These are phyloP conservation scores for Maudiozyma saulgeensis DNA, from an alignment of 805 yeast genomes.

Conservation along the genomic window DNA sequence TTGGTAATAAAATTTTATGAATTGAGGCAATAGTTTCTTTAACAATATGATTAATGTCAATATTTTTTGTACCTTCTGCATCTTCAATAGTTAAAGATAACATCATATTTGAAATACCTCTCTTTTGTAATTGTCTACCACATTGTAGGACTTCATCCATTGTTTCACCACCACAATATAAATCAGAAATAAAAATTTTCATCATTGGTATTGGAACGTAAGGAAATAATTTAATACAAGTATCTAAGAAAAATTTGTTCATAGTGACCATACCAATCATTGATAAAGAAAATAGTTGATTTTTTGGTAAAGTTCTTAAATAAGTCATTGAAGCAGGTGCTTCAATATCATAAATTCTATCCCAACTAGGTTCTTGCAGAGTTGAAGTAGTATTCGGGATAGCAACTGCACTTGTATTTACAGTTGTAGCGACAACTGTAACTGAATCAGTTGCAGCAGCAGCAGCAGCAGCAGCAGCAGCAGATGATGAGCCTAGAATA, in stretches of 20 bases:
- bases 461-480: background rate
- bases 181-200: slow-evolving; percentile 63
- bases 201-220: slow-evolving; percentile 63
- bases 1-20: slow-evolving; percentile 58
- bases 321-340: slow-evolving; percentile 28
- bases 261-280: slow-evolving; percentile 63
- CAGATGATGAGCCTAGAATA: background rate
- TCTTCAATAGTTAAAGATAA: slow-evolving; percentile 89
- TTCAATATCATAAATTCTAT: background rate
- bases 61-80: slow-evolving; percentile 63
- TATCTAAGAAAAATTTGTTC: slow-evolving; percentile 50
- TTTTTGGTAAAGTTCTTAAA: slow-evolving; percentile 42
- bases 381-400: background rate
- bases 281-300: slow-evolving; percentile 54
- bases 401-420: background rate
- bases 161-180: slow-evolving; percentile 87
- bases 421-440: background rate
- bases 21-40: slow-evolving; percentile 58
- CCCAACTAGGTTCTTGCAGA: background rate
- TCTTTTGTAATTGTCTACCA: slow-evolving; percentile 52
- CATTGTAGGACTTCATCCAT: slow-evolving; percentile 60
- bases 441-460: background rate
- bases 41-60: slow-evolving; percentile 47
- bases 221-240: slow-evolving; percentile 60
- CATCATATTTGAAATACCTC: slow-evolving; percentile 92